A percentile compares a stretch with the other conserved stretches of the same genome.
Evolutionary conservation across 1,139 yeast species (phyloP).

Genomic region (Kurtzmaniella quercitrusa): DNA sequence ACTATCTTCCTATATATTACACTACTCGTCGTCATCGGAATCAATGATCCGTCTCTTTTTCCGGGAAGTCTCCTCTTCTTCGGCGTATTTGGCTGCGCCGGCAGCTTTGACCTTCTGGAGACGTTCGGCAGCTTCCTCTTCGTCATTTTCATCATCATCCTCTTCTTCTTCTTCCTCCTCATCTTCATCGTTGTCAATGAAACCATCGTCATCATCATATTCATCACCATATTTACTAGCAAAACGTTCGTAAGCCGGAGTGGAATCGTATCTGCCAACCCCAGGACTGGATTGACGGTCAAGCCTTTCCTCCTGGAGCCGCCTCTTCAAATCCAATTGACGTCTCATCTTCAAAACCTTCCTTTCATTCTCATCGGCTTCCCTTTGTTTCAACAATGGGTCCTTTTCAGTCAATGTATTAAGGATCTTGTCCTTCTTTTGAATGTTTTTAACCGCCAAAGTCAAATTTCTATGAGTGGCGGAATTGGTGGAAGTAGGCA

Average conservation of each 20-base stretch:
- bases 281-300: constrained; percentile 24
- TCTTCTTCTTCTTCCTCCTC: constrained; percentile 50
- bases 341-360: constrained; percentile 67
- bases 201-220: constrained; percentile 43
- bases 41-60: constrained; percentile 43
- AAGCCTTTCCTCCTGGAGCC: constrained; percentile 41
- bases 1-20: background rate
- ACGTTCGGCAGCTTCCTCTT: constrained; percentile 62
- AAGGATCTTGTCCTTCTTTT: constrained; percentile 54
- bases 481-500: constrained; percentile 85
- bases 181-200: constrained; percentile 41
- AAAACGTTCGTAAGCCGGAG: constrained; percentile 38
- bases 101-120: constrained; percentile 55
- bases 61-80: constrained; percentile 44
- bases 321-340: constrained; percentile 55
- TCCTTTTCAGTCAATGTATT: constrained; percentile 75
- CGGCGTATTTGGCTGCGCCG: constrained; percentile 52
- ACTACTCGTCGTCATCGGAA: constrained; percentile 38
- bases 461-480: constrained; percentile 78
- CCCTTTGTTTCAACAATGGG: constrained; percentile 80
- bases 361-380: constrained; percentile 75
- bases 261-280: constrained; percentile 17
- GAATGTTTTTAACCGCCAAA: constrained; percentile 67
- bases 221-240: constrained; percentile 40
- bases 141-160: constrained; percentile 42